These are phyloP conservation scores for Yamadazyma endophytica DNA, from an alignment of 805 yeast species.

Conservation along the genomic window DNA sequence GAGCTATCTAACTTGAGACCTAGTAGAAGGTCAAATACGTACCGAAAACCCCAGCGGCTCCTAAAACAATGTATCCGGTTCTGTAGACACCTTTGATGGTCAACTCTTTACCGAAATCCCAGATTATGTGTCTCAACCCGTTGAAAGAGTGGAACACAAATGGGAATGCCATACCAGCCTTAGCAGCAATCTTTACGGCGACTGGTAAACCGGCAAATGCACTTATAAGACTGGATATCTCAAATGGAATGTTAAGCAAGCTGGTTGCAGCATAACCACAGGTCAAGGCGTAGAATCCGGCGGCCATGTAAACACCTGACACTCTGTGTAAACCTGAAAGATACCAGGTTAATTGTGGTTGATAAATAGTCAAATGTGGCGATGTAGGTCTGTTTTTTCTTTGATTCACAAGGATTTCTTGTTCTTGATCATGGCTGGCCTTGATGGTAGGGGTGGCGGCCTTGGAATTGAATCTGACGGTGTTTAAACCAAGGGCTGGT, in stretches of 20 bases:
- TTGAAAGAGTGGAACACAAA: constrained; percentile 83
- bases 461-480: constrained; percentile 1
- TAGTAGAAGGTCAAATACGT: constrained; percentile 49
- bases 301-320: constrained; percentile 80
- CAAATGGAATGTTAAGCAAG: constrained; percentile 51
- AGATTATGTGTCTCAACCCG: constrained; percentile 88
- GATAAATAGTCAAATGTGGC: constrained; percentile 85
- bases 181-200: constrained; percentile 55
- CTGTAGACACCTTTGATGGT: constrained; percentile 84
- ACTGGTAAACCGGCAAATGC: constrained; percentile 62
- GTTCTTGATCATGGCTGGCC: constrained; percentile 60
- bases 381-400: constrained; percentile 85
- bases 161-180: constrained; percentile 72
- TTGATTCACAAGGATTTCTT: constrained; percentile 70
- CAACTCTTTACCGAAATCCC: constrained; percentile 87
- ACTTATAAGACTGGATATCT: constrained; percentile 49
- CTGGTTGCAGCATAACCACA: constrained; percentile 70
- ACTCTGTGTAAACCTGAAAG: constrained; percentile 83
- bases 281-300: constrained; percentile 73
- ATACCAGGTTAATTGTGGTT: constrained; percentile 84
- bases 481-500: neutral
- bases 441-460: constrained; percentile 25
- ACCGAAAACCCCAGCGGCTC: constrained; percentile 55
- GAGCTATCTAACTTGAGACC: neutral
- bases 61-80: constrained; percentile 85